Conservation (phyloP, 805 yeast species). For the Jamesozyma rosinii region DNA sequence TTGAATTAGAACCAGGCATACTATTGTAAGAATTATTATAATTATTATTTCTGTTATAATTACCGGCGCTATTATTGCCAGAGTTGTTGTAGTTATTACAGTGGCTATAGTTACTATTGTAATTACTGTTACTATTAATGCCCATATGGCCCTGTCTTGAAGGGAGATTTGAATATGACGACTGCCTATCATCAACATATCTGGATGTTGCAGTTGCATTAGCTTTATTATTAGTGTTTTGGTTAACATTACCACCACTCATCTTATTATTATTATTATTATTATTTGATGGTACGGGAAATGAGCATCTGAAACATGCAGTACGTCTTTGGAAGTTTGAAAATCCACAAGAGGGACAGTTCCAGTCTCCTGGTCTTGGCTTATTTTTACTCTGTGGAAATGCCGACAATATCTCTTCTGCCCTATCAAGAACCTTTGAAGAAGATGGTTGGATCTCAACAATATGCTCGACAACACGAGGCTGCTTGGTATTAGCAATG, state of each 20-base stretch:
- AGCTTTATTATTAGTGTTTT: conserved; percentile 3
- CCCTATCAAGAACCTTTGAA: conserved; percentile 64
- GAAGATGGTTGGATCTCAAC: conserved; percentile 86
- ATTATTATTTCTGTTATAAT: conserved; percentile 12
- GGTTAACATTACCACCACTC: not conserved
- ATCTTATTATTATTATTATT: not conserved
- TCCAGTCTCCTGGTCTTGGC: conserved; percentile 97
- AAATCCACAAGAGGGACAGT: conserved; percentile 93
- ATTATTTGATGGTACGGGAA: conserved; percentile 59
- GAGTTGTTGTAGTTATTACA: conserved; percentile 7
- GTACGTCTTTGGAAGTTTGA: conserved; percentile 90
- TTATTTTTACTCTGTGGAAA: conserved; percentile 80
- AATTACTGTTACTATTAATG: conserved; percentile 4
- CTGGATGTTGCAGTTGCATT: conserved; percentile 5
- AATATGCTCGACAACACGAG: conserved; percentile 44
- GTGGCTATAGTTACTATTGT: conserved; percentile 8
- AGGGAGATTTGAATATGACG: not conserved
- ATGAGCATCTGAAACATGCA: conserved; percentile 87
- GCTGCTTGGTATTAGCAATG: conserved; percentile 30
- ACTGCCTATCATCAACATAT: conserved; percentile 3
- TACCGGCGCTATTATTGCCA: conserved; percentile 16
- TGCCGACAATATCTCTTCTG: conserved; percentile 71
- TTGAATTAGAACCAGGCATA: conserved; percentile 20
- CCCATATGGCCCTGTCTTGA: not conserved
- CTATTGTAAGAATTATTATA: conserved; percentile 1